Conservation (phyloP, 352 stramenopile species). For the Pythium volutum region DNA sequence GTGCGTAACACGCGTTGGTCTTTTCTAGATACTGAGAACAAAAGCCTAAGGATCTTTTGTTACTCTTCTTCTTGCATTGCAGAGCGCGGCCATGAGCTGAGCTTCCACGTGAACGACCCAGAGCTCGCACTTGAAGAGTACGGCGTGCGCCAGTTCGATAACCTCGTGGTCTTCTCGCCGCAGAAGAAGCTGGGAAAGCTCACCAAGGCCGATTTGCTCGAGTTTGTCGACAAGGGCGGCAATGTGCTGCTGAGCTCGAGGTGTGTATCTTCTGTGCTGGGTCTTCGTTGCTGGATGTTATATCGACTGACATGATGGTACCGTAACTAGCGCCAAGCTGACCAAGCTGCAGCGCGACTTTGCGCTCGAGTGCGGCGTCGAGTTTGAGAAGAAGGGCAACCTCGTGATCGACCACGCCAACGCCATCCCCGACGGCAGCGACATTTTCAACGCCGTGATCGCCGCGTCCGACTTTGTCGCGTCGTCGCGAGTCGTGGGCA, state of each 20-base stretch:
- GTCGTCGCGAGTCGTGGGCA: slow-evolving; percentile 62
- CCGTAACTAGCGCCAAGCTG: slow-evolving; percentile 54
- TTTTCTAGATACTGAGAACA: no score
- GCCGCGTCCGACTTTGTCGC: slow-evolving; percentile 63
- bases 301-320: not conserved
- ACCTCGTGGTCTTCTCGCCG: slow-evolving; percentile 88
- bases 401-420: slow-evolving; percentile 87
- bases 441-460: slow-evolving; percentile 82
- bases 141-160: slow-evolving; percentile 86
- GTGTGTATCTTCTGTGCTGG: not conserved
- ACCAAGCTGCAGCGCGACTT: slow-evolving; percentile 85
- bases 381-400: slow-evolving; percentile 87
- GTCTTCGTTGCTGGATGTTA: not conserved
- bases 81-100: slow-evolving; percentile 66
- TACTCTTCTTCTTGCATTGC: not conserved
- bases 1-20: slow-evolving; percentile 24
- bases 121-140: slow-evolving; percentile 71
- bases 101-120: slow-evolving; percentile 55
- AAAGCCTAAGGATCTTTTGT: not conserved
- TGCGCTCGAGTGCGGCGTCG: slow-evolving; percentile 82
- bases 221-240: slow-evolving; percentile 85
- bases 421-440: slow-evolving; percentile 41
- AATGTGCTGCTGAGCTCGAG: slow-evolving; percentile 67
- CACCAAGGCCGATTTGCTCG: slow-evolving; percentile 63
- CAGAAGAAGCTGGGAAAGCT: slow-evolving; percentile 72